Percentiles rank a stretch among this genome's conserved stretches.
phyloP scores from a whole-genome alignment of 768 basidiomycete species.

The Hemileccinum rubropunctum region DNA sequence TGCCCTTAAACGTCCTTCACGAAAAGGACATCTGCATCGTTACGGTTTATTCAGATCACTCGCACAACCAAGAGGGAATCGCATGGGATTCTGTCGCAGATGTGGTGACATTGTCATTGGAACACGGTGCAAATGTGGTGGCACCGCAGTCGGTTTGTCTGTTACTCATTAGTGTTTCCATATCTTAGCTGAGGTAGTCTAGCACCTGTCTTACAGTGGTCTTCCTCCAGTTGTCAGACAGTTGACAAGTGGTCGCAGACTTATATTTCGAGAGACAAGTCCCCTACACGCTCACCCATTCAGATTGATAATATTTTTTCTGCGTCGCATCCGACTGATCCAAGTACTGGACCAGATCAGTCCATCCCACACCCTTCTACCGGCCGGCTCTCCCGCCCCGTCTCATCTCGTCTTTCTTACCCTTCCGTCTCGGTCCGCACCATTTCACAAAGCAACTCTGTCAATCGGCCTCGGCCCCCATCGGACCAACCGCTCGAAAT shows the following conservation, averaged over 20 bases:
- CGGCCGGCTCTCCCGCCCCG: slow-evolving; percentile 52
- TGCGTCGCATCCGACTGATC: slow-evolving; percentile 11
- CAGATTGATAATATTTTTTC: slow-evolving; percentile 16
- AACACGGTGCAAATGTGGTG: slow-evolving; percentile 77
- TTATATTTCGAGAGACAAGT: slow-evolving; percentile 57
- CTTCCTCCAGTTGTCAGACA: slow-evolving; percentile 37
- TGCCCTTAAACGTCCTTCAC: slow-evolving; percentile 1
- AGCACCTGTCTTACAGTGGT: slow-evolving; percentile 73
- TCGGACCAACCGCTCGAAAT: slow-evolving; percentile 40
- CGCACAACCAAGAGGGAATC: neutral
- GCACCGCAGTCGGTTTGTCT: slow-evolving; percentile 69
- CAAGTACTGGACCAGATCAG: slow-evolving; percentile 5
- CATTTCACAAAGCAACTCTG: slow-evolving; percentile 56
- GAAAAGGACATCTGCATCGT: neutral
- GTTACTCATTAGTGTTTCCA: slow-evolving; percentile 2
- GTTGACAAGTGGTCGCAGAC: slow-evolving; percentile 81
- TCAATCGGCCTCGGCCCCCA: slow-evolving; percentile 57
- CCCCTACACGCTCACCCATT: slow-evolving; percentile 39
- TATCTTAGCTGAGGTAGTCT: slow-evolving; percentile 14
- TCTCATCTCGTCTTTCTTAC: slow-evolving; percentile 33
- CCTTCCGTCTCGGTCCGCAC: slow-evolving; percentile 44
- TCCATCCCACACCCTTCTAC: neutral
- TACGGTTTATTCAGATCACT: neutral
- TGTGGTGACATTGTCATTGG: slow-evolving; percentile 81
- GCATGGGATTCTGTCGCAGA: slow-evolving; percentile 82